A percentile compares a stretch with the other conserved stretches of the same genome.
These are phyloP conservation scores for Pulchroboletus neoregius DNA, from an alignment of 1,284 basidiomycete genomes.

Conservation along the genomic window DNA sequence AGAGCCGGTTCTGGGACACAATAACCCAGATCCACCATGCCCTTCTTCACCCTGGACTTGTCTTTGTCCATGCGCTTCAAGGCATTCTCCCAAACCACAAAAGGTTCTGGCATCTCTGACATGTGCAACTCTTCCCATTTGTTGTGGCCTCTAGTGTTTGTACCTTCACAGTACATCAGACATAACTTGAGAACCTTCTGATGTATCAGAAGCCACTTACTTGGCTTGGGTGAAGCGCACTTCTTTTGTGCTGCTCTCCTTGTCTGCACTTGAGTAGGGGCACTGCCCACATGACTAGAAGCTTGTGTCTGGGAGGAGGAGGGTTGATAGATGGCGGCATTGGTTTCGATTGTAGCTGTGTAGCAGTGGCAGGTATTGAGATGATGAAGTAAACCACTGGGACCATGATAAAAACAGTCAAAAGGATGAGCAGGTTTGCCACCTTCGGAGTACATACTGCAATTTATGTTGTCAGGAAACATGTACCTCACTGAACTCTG, in stretches of 20 bases:
- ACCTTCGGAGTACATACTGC: background rate
- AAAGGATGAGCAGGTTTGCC: background rate
- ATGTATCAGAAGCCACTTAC: too few species aligned
- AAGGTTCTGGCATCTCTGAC: background rate
- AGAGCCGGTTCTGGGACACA: conserved; percentile 7
- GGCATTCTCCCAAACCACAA: background rate
- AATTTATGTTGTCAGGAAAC: conserved; percentile 1
- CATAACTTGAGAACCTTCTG: too few species aligned
- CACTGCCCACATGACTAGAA: conserved; percentile 6
- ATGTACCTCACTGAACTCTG: background rate
- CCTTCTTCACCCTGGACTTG: background rate
- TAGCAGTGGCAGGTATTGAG: background rate
- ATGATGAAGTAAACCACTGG: background rate
- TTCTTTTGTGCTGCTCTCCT: background rate
- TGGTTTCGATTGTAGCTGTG: too few species aligned
- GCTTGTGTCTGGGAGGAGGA: too few species aligned
- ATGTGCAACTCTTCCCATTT: conserved; percentile 1
- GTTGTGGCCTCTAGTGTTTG: background rate
- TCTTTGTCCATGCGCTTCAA: conserved; percentile 2
- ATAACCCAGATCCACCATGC: background rate
- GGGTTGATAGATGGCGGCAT: too few species aligned
- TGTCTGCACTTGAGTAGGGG: background rate
- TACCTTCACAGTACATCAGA: background rate
- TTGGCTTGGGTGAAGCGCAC: background rate
- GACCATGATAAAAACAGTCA: background rate